These are phyloP conservation scores for Papiliotrema flavescens DNA, from an alignment of 1,284 basidiomycete genomes.

Conservation along the genomic window DNA sequence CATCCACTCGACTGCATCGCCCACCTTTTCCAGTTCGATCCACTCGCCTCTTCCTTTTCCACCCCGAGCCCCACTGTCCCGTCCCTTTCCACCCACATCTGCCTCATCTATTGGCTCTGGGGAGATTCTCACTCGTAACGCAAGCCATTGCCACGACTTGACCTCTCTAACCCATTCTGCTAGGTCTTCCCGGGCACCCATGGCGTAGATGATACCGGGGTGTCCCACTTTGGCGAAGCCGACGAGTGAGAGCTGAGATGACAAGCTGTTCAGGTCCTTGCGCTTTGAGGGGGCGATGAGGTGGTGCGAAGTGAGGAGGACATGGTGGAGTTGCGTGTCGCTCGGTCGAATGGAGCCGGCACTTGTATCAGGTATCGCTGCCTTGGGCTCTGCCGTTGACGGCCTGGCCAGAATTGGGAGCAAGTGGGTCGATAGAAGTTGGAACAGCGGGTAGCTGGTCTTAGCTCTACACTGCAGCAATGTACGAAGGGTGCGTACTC, in stretches of 20 bases:
- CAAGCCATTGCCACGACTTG: constrained; percentile 73
- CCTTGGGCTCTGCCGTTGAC: background rate
- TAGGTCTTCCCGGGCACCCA: constrained; percentile 56
- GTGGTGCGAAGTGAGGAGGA: constrained; percentile 68
- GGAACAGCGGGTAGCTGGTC: constrained; percentile 60
- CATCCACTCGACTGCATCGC: constrained; percentile 67
- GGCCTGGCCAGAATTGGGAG: constrained; percentile 54
- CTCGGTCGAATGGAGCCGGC: background rate
- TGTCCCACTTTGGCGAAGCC: constrained; percentile 72
- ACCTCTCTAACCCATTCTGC: constrained; percentile 64
- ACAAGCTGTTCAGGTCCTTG: constrained; percentile 60
- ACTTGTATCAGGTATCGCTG: too few species aligned
- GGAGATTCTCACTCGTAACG: constrained; percentile 56
- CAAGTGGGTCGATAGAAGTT: constrained; percentile 58
- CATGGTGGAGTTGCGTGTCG: constrained; percentile 51
- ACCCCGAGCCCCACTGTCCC: constrained; percentile 26
- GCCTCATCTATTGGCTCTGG: constrained; percentile 28
- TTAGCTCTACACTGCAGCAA: background rate
- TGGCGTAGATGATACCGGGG: constrained; percentile 67
- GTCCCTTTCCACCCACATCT: constrained; percentile 11
- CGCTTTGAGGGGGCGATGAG: constrained; percentile 66
- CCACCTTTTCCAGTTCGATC: constrained; percentile 63
- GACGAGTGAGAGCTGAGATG: constrained; percentile 56
- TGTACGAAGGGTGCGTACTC: constrained; percentile 54
- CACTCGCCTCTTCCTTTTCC: constrained; percentile 42